phyloP scores from a whole-genome alignment of 1,284 basidiomycete genomes.

The Pyrrhoderma noxium region DNA sequence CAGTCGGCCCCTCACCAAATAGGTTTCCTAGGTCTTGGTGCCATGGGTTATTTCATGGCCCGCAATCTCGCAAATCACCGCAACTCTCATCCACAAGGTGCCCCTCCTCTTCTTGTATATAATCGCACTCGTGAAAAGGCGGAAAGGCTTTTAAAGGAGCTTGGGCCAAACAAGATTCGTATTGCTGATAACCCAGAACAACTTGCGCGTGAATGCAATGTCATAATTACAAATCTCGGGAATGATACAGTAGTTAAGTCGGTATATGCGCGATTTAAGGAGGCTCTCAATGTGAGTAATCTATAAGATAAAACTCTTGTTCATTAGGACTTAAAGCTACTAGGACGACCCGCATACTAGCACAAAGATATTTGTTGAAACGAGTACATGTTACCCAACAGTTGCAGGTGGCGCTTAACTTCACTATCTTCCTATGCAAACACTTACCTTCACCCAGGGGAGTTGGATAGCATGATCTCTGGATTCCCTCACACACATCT shows the following conservation, averaged over 20 bases:
- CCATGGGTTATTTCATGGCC: slow-evolving; percentile 71
- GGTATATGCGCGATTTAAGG: slow-evolving; percentile 62
- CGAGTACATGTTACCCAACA: slow-evolving; percentile 70
- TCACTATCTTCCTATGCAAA: background rate
- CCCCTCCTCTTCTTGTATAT: slow-evolving; percentile 52
- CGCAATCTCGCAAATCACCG: slow-evolving; percentile 60
- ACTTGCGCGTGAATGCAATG: slow-evolving; percentile 62
- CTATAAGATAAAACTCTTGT: slow-evolving; percentile 21
- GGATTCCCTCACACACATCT: slow-evolving; percentile 56
- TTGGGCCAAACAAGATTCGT: slow-evolving; percentile 43
- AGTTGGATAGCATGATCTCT: slow-evolving; percentile 67
- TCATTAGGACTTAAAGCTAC: background rate
- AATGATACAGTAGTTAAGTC: slow-evolving; percentile 67
- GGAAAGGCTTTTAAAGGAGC: slow-evolving; percentile 45
- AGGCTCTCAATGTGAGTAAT: slow-evolving; percentile 42
- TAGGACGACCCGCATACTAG: slow-evolving; percentile 24
- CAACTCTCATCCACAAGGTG: slow-evolving; percentile 28
- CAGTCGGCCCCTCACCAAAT: slow-evolving; percentile 32
- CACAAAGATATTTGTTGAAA: slow-evolving; percentile 75
- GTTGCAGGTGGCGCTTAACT: slow-evolving; percentile 48
- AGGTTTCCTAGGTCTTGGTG: slow-evolving; percentile 61
- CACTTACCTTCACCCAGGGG: slow-evolving; percentile 32
- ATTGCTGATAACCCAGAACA: slow-evolving; percentile 51
- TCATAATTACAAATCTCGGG: slow-evolving; percentile 73
- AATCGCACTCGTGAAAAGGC: slow-evolving; percentile 59